Percentiles rank a stretch among this genome's conserved stretches.
Evolutionary conservation across 495 filamentous ascomycete species (phyloP).

Genomic region (Delitschia confertaspora): DNA sequence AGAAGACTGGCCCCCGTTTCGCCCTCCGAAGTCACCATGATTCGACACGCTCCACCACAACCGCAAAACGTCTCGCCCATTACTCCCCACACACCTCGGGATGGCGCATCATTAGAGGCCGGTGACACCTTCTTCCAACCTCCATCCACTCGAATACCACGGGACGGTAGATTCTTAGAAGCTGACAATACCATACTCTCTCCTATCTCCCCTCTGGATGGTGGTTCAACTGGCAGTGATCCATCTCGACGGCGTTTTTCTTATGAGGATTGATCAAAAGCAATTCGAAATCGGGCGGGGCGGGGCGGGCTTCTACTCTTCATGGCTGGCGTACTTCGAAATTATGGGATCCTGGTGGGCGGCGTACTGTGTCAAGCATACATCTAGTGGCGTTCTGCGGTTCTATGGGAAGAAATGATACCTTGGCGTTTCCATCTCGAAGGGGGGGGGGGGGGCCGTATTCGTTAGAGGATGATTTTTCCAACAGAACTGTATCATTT

Average conservation of each 20-base stretch:
- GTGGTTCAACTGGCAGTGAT: constrained; percentile 2
- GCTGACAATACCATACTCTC: constrained; percentile 23
- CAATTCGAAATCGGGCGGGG: constrained; percentile 8
- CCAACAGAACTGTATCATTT: too few relatives aligned
- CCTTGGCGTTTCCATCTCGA: constrained; percentile 10
- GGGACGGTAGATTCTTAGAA: constrained; percentile 20
- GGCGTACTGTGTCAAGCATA: background rate
- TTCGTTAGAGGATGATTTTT: too few relatives aligned
- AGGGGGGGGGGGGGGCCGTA: too few relatives aligned
- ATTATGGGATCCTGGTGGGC: too few relatives aligned
- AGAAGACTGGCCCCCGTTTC: constrained; percentile 16
- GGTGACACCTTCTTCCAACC: constrained; percentile 24
- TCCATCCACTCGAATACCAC: constrained; percentile 5
- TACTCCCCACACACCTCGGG: constrained; percentile 19
- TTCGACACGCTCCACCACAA: constrained; percentile 7
- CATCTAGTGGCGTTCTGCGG: background rate
- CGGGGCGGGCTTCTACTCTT: constrained; percentile 7
- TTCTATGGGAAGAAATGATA: constrained; percentile 15
- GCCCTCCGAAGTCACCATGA: constrained; percentile 18
- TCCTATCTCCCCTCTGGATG: constrained; percentile 24
- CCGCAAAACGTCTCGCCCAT: constrained; percentile 8
- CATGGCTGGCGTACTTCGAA: constrained; percentile 11
- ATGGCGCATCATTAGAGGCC: constrained; percentile 17
- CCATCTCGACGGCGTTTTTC: constrained; percentile 25
- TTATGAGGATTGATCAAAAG: constrained; percentile 21